Conservation (phyloP, 192 early-diverging fungal genomes). For the Coemansia javaensis region DNA sequence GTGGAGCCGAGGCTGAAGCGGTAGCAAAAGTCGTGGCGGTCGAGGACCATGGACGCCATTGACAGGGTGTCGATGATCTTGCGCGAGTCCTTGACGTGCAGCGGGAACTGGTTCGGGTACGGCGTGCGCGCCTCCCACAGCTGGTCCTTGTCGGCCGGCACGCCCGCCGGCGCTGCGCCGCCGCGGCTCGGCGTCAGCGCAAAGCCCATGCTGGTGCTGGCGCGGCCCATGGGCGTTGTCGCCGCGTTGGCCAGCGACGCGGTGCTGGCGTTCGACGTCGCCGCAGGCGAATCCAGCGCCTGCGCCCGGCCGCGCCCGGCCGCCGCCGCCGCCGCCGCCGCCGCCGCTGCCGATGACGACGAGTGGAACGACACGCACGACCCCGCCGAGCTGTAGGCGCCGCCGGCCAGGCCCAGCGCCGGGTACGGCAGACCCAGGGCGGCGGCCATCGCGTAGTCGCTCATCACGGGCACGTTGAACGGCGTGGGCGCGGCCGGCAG, state of each 20-base stretch:
- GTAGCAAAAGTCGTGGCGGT: conserved; percentile 49
- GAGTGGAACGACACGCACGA: conserved; percentile 46
- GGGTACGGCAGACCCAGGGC: conserved; percentile 42
- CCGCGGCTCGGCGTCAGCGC: conserved; percentile 14
- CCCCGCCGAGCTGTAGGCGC: conserved; percentile 11
- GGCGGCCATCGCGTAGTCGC: conserved; percentile 46
- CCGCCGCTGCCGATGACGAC: conserved; percentile 12
- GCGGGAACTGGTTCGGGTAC: conserved; percentile 45
- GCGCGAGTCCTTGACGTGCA: conserved; percentile 46
- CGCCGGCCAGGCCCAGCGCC: conserved; percentile 12
- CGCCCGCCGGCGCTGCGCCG: neutral
- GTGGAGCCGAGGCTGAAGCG: conserved; percentile 43
- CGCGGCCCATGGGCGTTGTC: conserved; percentile 36
- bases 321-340: neutral
- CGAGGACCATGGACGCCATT: conserved; percentile 42
- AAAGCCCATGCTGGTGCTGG: conserved; percentile 23
- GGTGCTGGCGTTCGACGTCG: conserved; percentile 27
- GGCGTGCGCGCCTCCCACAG: conserved; percentile 50
- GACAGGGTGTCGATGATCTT: conserved; percentile 36
- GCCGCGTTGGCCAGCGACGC: conserved; percentile 27
- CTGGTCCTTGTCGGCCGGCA: conserved; percentile 20
- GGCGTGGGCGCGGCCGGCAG: no score
- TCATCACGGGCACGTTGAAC: conserved; percentile 10
- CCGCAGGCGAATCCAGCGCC: conserved; percentile 4
- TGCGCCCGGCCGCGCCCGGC: neutral